These are phyloP conservation scores for Anethum foeniculum DNA, from an alignment of 140 eudicot species.

Conservation along the genomic window DNA sequence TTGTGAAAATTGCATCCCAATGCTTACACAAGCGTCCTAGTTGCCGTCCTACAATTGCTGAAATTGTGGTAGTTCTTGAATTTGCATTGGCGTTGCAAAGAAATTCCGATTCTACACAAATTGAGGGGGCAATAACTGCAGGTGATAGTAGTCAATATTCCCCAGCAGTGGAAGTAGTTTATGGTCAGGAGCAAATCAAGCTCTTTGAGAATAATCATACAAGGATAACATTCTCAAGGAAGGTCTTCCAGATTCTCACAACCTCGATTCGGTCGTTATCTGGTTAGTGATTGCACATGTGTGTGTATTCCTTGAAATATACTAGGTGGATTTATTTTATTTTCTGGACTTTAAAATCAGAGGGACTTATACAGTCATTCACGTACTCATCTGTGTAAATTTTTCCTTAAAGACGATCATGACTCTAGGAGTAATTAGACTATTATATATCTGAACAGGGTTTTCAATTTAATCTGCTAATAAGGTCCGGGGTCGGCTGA, in stretches of 20 bases:
- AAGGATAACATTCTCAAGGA: constrained; percentile 4
- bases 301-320: background rate
- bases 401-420: background rate
- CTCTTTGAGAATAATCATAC: background rate
- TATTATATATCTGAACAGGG: background rate
- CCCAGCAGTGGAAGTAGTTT: background rate
- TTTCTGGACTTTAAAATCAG: background rate
- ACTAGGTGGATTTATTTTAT: background rate
- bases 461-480: no score
- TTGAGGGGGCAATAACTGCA: background rate
- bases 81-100: constrained; percentile 10
- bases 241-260: constrained; percentile 2
- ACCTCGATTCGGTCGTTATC: background rate
- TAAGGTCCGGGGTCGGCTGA: background rate
- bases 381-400: background rate
- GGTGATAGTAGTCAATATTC: background rate
- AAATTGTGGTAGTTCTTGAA: constrained; percentile 8
- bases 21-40: background rate
- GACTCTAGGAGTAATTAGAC: background rate
- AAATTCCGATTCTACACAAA: background rate
- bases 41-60: constrained; percentile 15
- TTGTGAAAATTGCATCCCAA: constrained; percentile 13
- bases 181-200: background rate
- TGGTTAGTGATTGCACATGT: background rate
- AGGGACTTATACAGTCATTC: background rate